These are phyloP conservation scores for Fusarium sp. DNA, from an alignment of 2,329 filamentous ascomycete species.

Conservation along the genomic window DNA sequence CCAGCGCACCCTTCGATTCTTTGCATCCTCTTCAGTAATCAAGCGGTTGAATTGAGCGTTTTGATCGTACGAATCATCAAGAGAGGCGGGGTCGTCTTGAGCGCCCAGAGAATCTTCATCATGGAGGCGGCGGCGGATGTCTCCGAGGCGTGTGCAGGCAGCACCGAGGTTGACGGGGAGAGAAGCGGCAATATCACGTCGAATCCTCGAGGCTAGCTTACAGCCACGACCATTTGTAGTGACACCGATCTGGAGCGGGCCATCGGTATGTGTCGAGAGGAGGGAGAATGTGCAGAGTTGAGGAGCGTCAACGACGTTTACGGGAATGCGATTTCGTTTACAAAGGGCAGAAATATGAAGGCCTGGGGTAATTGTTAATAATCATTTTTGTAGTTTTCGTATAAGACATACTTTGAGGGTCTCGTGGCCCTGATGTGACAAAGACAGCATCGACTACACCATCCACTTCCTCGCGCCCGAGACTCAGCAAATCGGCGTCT, in stretches of 20 bases:
- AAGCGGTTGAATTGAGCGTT: conserved; percentile 84
- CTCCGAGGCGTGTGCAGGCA: conserved; percentile 81
- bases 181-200: conserved; percentile 83
- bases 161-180: conserved; percentile 78
- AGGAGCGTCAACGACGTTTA: conserved; percentile 91
- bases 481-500: conserved; percentile 73
- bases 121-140: conserved; percentile 72
- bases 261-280: conserved; percentile 87
- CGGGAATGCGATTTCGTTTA: conserved; percentile 80
- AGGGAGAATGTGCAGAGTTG: conserved; percentile 88
- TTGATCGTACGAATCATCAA: conserved; percentile 75
- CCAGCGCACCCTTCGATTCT: conserved; percentile 88
- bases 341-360: conserved; percentile 78
- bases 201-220: conserved; percentile 88
- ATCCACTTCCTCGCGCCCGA: conserved; percentile 83
- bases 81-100: conserved; percentile 62
- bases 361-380: conserved; percentile 50
- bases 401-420: conserved; percentile 49
- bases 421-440: conserved; percentile 69
- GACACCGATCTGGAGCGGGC: conserved; percentile 91
- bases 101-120: conserved; percentile 68
- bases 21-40: conserved; percentile 76
- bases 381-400: background rate
- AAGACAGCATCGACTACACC: conserved; percentile 90
- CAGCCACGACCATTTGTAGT: conserved; percentile 95